Evolutionary conservation across 345 rosid genomes (phyloP).

Genomic region (Pugionium dolabratum): DNA sequence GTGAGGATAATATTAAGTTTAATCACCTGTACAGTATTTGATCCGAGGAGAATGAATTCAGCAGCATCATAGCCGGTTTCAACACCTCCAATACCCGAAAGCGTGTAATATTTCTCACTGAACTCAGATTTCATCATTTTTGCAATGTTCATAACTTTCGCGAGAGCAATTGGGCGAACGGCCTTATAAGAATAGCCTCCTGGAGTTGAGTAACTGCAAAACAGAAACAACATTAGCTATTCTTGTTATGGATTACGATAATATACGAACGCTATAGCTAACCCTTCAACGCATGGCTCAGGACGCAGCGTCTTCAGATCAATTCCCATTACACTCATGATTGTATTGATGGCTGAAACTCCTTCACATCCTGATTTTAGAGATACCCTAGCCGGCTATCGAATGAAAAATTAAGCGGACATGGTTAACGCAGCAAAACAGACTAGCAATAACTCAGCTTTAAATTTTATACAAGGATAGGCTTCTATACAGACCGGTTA

Average conservation of each 20-base stretch:
- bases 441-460: not conserved
- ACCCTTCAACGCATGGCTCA: constrained; percentile 58
- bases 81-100: no score
- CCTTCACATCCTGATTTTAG: no score
- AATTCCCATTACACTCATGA: constrained; percentile 12
- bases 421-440: constrained; percentile 21
- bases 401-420: constrained; percentile 12
- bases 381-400: constrained; percentile 68
- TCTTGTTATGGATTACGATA: constrained; percentile 8
- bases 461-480: no score
- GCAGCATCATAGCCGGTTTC: no score
- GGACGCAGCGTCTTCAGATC: constrained; percentile 76
- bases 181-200: no score
- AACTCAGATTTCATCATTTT: constrained; percentile 58
- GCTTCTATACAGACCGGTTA: no score
- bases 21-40: constrained; percentile 69
- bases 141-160: constrained; percentile 85
- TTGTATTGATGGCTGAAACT: no score
- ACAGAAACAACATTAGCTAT: constrained; percentile 23
- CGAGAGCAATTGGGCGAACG: constrained; percentile 18
- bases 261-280: constrained; percentile 19
- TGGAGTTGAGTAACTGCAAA: constrained; percentile 47
- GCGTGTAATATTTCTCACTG: no score
- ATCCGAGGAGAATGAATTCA: no score
- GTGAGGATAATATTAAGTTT: not conserved